phyloP scores from a whole-genome alignment of 768 basidiomycete species.

The Cytidiella melzeri region DNA sequence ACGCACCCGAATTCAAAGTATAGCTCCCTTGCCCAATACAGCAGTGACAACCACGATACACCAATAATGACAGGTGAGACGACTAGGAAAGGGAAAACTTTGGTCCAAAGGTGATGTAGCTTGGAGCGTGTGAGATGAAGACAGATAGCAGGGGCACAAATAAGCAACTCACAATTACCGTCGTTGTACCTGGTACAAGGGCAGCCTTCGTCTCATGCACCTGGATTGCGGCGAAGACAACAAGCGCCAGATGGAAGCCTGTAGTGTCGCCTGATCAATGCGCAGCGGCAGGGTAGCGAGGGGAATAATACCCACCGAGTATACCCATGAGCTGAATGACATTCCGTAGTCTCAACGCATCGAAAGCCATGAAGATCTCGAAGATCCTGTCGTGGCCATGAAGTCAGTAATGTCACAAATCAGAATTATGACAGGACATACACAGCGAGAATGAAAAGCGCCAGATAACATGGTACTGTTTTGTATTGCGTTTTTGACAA shows the following conservation, averaged over 20 bases:
- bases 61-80: constrained; percentile 67
- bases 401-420: not conserved
- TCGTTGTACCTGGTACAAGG: constrained; percentile 33
- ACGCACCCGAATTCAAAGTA: constrained; percentile 80
- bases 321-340: constrained; percentile 74
- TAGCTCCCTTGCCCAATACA: constrained; percentile 64
- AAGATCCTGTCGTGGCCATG: constrained; percentile 48
- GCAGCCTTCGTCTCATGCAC: constrained; percentile 68
- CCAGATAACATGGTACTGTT: constrained; percentile 83
- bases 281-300: not conserved
- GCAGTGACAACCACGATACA: constrained; percentile 56
- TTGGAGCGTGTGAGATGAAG: too few relatives aligned
- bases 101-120: constrained; percentile 57
- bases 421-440: constrained; percentile 28
- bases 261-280: constrained; percentile 1
- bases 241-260: constrained; percentile 74
- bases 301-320: constrained; percentile 39
- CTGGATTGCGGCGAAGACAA: constrained; percentile 72
- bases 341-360: constrained; percentile 76
- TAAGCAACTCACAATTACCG: constrained; percentile 34
- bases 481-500: constrained; percentile 44
- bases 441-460: constrained; percentile 80
- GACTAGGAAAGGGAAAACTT: constrained; percentile 62
- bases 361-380: constrained; percentile 73
- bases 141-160: too few relatives aligned